Conservation (phyloP, 2,329 filamentous ascomycete species). For the Fusarium chuoi region DNA sequence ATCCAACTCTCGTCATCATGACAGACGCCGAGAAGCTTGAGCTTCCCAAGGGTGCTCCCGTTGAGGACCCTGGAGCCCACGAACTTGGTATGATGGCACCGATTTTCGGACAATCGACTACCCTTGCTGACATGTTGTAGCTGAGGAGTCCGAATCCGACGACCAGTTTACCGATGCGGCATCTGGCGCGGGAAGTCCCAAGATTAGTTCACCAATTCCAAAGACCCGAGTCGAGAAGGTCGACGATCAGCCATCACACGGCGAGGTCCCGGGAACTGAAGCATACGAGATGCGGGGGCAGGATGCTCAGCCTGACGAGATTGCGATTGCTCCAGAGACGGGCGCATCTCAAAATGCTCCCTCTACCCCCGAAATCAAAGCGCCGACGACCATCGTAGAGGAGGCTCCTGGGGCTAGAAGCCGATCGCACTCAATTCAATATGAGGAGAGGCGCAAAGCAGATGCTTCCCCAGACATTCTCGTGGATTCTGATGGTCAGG, state of each 20-base stretch:
- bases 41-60: slow-evolving; percentile 46
- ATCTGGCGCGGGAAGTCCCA: slow-evolving; percentile 59
- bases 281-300: slow-evolving; percentile 65
- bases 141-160: slow-evolving; percentile 71
- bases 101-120: neutral
- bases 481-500: slow-evolving; percentile 57
- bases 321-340: slow-evolving; percentile 57
- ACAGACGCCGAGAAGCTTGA: slow-evolving; percentile 46
- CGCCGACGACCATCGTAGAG: slow-evolving; percentile 65
- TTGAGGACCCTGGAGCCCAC: slow-evolving; percentile 67
- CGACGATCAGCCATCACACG: slow-evolving; percentile 62
- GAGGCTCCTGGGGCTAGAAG: slow-evolving; percentile 58
- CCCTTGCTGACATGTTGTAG: slow-evolving; percentile 44
- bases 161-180: slow-evolving; percentile 77
- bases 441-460: slow-evolving; percentile 58
- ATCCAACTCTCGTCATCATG: slow-evolving; percentile 38
- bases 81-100: slow-evolving; percentile 61
- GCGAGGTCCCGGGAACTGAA: slow-evolving; percentile 70
- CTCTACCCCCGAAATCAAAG: slow-evolving; percentile 35
- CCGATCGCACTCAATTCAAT: slow-evolving; percentile 55
- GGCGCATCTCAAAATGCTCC: slow-evolving; percentile 38
- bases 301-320: slow-evolving; percentile 70
- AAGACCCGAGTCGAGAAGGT: slow-evolving; percentile 68
- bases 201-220: slow-evolving; percentile 63
- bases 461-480: slow-evolving; percentile 66